These are phyloP conservation scores for Epithele typhae DNA, from an alignment of 768 basidiomycete genomes.

Conservation along the genomic window DNA sequence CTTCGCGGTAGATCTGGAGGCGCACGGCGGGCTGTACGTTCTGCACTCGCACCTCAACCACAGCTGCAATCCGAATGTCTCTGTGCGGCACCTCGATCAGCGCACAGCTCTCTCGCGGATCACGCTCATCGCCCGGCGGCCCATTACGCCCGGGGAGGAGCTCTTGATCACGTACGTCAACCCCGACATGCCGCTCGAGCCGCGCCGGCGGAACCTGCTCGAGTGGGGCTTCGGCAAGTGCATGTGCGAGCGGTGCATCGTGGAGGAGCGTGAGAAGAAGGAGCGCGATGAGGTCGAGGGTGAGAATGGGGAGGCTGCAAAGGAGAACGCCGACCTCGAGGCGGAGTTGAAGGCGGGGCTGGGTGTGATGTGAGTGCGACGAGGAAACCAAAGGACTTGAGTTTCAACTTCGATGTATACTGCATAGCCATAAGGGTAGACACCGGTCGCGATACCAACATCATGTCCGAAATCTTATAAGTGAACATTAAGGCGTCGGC, in stretches of 20 bases:
- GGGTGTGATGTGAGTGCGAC: slow-evolving; percentile 38
- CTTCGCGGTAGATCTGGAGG: slow-evolving; percentile 54
- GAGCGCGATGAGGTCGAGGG: not conserved
- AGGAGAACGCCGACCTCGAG: slow-evolving; percentile 38
- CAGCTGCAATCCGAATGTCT: slow-evolving; percentile 73
- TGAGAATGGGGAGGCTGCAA: slow-evolving; percentile 7
- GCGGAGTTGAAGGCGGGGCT: slow-evolving; percentile 61
- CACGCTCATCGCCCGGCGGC: slow-evolving; percentile 61
- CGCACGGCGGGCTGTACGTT: slow-evolving; percentile 81
- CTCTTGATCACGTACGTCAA: slow-evolving; percentile 77
- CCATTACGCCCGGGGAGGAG: slow-evolving; percentile 70
- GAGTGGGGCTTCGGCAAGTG: slow-evolving; percentile 80
- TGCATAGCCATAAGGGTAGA: not conserved
- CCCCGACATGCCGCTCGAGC: slow-evolving; percentile 42
- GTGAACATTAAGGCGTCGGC: too few relatives aligned
- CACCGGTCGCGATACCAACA: too few relatives aligned
- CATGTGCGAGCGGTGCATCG: slow-evolving; percentile 59
- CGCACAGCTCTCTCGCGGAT: slow-evolving; percentile 69
- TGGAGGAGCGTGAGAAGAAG: slow-evolving; percentile 40
- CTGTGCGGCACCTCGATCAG: slow-evolving; percentile 72
- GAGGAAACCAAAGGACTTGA: not conserved
- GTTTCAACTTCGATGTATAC: not conserved
- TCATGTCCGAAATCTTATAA: too few relatives aligned
- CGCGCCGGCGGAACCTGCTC: slow-evolving; percentile 48
- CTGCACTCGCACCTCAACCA: slow-evolving; percentile 90